Percentiles rank a stretch among this genome's conserved stretches.
These are phyloP conservation scores for Excoecaria agallocha DNA, from an alignment of 345 rosid genomes.

Conservation along the genomic window DNA sequence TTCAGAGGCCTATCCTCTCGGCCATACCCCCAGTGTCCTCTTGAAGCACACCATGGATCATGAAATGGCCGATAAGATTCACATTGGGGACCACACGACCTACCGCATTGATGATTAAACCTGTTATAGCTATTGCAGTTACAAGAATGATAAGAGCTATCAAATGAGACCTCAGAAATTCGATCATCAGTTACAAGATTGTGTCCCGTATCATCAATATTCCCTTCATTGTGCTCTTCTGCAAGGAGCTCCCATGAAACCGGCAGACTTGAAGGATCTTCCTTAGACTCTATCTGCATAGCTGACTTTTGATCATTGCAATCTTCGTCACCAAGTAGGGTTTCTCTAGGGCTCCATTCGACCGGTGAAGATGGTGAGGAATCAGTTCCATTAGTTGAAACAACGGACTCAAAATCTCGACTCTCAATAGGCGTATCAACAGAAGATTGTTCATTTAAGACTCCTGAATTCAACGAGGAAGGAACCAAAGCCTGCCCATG, in stretches of 20 bases:
- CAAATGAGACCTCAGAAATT: no score
- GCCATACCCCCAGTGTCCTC: background rate
- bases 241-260: background rate
- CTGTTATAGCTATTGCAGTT: background rate
- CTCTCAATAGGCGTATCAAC: background rate
- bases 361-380: background rate
- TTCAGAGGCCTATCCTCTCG: constrained; percentile 1
- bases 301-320: background rate
- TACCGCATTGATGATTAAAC: background rate
- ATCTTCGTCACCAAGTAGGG: background rate
- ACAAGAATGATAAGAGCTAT: background rate
- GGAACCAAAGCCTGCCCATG: no score
- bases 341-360: background rate
- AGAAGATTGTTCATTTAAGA: background rate
- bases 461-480: no score
- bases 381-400: constrained; percentile 3
- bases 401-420: constrained; percentile 2
- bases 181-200: no score
- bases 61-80: background rate
- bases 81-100: background rate
- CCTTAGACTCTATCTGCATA: background rate
- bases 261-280: background rate
- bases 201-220: no score
- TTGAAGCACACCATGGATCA: background rate
- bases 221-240: no score